Base-by-base conservation (phyloP, 495 filamentous ascomycete species). In the Usnea hakonensis region DNA sequence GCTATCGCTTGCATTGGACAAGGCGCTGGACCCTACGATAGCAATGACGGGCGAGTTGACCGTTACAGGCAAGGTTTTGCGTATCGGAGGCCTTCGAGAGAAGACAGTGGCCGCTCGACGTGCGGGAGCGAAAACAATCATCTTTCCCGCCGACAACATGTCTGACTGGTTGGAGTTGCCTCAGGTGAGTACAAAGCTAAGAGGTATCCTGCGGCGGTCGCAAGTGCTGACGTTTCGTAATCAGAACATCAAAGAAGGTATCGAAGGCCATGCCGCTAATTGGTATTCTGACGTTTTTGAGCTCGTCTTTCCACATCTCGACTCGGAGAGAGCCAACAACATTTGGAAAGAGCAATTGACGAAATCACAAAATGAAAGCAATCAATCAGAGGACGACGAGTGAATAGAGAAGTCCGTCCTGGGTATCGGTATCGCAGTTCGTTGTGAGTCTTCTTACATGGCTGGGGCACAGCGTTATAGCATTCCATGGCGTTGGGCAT, bases 21-120 rank as follows among this genome's bases (percentile, higher is more conserved):
- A 82, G 63, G 80, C 85, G 32, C 77, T 99, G 43, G 83, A 93
- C 69, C 88, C 90, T 3, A 90, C 90, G 32, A 86, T 97, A 69
- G 93, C 95, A 55, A 99, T 99, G 95, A 99, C 95, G 26, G 95
- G 95, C 66, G 95, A 99, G 76, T 76, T 99, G 66, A 99, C 95
- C 0, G 89, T 99, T 56, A 99, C 95, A 26, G 95, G 95, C 35
- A 97, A 97, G 75, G 93, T 99, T 8, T 77, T 99, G 59, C 82
- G 95, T 68, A 99, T 99, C 76, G 95, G 95, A 32, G 95, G 95
- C 0, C 76, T 99, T 68, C 81, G 95, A 60, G 95, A 99, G 81
- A 99, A 99, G 85, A 96, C 94, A n/a, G 94, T 99, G 57, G 95
- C 95, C 55, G 95, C 95, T 55, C 82, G 92, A 65, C 82, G 95